phyloP scores from a whole-genome alignment of 1,284 basidiomycete genomes.

The Leccinum griseonigrum region DNA sequence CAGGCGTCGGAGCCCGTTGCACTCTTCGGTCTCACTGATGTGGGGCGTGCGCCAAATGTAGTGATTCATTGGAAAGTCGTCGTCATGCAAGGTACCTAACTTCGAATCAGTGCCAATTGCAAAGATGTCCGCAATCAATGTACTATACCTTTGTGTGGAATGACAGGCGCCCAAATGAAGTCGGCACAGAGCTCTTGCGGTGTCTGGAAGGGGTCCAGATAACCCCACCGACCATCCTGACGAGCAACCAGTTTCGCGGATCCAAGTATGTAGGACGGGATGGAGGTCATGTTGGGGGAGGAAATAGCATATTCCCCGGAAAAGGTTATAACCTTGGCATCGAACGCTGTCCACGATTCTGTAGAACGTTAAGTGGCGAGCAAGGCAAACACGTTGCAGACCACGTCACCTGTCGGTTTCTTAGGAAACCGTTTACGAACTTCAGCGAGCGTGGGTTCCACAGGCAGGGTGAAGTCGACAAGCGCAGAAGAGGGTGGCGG shows the following conservation, averaged over 20 bases:
- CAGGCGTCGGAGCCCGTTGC: not conserved
- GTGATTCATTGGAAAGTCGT: not conserved
- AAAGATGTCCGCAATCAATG: not conserved
- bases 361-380: too few species aligned
- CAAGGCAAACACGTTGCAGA: too few species aligned
- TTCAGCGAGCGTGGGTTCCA: too few species aligned
- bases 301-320: not conserved
- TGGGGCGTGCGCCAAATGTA: not conserved
- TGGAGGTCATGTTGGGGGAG: not conserved
- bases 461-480: too few species aligned
- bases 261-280: not conserved
- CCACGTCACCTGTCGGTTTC: too few species aligned
- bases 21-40: not conserved
- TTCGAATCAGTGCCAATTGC: not conserved
- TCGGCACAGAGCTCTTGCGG: not conserved
- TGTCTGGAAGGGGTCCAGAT: not conserved
- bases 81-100: too few species aligned
- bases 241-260: not conserved
- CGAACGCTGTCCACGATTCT: not conserved
- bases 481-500: too few species aligned
- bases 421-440: too few species aligned
- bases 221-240: not conserved
- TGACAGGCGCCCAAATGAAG: not conserved
- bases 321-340: not conserved
- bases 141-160: not conserved